Evolutionary conservation across 805 yeast genomes (phyloP).

Genomic region (Lipomyces japonicus): DNA sequence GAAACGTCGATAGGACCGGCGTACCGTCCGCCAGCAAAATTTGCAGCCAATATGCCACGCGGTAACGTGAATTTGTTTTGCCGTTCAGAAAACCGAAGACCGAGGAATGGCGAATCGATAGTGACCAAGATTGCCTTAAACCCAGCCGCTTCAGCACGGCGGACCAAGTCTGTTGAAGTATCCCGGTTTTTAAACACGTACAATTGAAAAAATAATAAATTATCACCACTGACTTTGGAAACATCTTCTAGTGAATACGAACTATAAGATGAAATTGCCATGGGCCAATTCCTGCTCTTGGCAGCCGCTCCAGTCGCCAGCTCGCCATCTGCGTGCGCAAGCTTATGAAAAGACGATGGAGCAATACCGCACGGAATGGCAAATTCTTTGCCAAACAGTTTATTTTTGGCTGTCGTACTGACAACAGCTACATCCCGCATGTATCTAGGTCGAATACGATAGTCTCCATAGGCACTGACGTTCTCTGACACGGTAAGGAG

Average conservation of each 20-base stretch:
- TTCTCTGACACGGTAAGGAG: slow-evolving; percentile 60
- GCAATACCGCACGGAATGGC: slow-evolving; percentile 35
- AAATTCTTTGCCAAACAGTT: slow-evolving; percentile 28
- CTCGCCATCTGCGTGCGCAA: slow-evolving; percentile 36
- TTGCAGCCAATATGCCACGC: slow-evolving; percentile 32
- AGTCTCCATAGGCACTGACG: slow-evolving; percentile 67
- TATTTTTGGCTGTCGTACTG: slow-evolving; percentile 49
- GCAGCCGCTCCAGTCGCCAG: slow-evolving; percentile 34
- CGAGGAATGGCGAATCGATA: slow-evolving; percentile 54
- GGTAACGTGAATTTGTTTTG: slow-evolving; percentile 31
- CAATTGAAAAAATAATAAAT: slow-evolving; percentile 28
- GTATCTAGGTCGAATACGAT: slow-evolving; percentile 69
- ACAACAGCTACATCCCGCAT: slow-evolving; percentile 63
- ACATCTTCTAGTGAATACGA: slow-evolving; percentile 28
- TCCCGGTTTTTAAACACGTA: slow-evolving; percentile 32
- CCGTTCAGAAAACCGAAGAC: slow-evolving; percentile 51
- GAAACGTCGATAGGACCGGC: slow-evolving; percentile 26
- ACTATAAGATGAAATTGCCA: slow-evolving; percentile 31
- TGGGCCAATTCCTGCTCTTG: slow-evolving; percentile 24
- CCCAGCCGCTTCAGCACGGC: slow-evolving; percentile 33
- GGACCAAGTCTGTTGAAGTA: slow-evolving; percentile 27
- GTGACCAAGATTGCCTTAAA: slow-evolving; percentile 50
- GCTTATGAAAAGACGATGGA: slow-evolving; percentile 35
- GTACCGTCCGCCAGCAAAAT: slow-evolving; percentile 26
- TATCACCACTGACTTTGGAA: slow-evolving; percentile 16